Conservation (phyloP, 306 rosid species). For the Casuarina glauca region DNA sequence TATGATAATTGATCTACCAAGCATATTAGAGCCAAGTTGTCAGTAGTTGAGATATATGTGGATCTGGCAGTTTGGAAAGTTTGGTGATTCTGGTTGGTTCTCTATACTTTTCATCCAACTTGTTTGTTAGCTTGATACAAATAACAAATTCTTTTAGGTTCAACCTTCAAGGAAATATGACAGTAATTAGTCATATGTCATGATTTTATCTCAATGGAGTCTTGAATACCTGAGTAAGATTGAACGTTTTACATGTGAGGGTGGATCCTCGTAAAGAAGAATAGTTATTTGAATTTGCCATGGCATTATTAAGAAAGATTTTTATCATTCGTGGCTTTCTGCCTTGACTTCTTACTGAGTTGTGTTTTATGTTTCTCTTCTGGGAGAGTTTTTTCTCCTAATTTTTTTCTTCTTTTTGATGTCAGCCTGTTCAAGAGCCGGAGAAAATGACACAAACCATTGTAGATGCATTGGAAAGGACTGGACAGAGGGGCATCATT, state of each 20-base stretch:
- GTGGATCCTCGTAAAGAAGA: not conserved
- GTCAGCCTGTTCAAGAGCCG: conserved; percentile 96
- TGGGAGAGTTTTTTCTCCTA: not conserved
- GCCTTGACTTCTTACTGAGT: not conserved
- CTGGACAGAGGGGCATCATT: conserved; percentile 96
- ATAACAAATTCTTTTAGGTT: not conserved
- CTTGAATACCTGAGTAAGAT: not conserved
- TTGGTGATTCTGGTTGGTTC: not conserved
- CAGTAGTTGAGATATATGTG: not conserved
- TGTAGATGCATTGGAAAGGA: conserved; percentile 80
- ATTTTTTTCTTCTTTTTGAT: conserved; percentile 5
- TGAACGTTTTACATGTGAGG: not conserved
- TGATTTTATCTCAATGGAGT: not conserved
- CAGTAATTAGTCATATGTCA: not conserved
- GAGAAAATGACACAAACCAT: conserved; percentile 88
- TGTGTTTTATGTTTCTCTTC: conserved; percentile 11
- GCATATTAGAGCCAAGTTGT: not conserved
- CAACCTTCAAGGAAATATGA: not conserved
- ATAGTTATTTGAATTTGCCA: not conserved
- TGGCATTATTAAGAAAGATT: not conserved
- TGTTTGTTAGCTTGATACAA: not conserved
- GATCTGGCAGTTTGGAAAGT: not conserved
- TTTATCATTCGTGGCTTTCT: conserved; percentile 1
- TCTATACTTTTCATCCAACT: not conserved
- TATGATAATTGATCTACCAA: not conserved